phyloP scores from a whole-genome alignment of 345 rosid genomes.

The Rhizophora apiculata region DNA sequence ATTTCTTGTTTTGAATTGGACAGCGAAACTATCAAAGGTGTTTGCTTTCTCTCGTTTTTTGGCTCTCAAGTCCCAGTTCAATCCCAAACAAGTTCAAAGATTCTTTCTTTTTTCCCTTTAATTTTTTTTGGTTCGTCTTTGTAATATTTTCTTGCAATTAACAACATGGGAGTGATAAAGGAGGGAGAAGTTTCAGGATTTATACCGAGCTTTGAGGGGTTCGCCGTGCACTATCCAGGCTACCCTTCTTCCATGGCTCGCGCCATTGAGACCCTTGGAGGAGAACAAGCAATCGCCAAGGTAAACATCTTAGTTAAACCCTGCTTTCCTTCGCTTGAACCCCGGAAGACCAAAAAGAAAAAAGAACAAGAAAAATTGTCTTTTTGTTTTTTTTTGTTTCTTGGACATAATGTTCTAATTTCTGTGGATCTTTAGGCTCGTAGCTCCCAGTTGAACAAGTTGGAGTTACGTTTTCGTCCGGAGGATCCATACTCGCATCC shows the following conservation, averaged over 20 bases:
- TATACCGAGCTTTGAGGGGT: slow-evolving; percentile 52
- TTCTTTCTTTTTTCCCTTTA: too few species aligned
- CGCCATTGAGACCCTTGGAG: slow-evolving; percentile 79
- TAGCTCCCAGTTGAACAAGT: slow-evolving; percentile 47
- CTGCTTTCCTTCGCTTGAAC: background rate
- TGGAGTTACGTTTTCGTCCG: slow-evolving; percentile 84
- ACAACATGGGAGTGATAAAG: slow-evolving; percentile 60
- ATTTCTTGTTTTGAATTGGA: too few species aligned
- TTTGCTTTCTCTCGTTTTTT: too few species aligned
- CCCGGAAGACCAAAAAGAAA: too few species aligned
- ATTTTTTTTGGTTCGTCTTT: too few species aligned
- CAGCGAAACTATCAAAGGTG: too few species aligned
- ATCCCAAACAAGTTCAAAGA: too few species aligned
- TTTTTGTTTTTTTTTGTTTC: background rate
- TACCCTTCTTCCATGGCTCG: slow-evolving; percentile 74
- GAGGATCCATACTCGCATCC: slow-evolving; percentile 90
- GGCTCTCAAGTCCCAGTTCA: too few species aligned
- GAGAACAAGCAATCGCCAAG: slow-evolving; percentile 58
- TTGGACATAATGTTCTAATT: background rate
- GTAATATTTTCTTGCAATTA: background rate
- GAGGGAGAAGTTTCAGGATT: slow-evolving; percentile 64
- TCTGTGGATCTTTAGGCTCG: slow-evolving; percentile 43
- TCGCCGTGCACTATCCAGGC: slow-evolving; percentile 79
- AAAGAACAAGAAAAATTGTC: background rate
- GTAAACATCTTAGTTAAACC: slow-evolving; percentile 20